Base-by-base conservation (phyloP, 257 asterid species). In the Orobanche coerulescens region DNA sequence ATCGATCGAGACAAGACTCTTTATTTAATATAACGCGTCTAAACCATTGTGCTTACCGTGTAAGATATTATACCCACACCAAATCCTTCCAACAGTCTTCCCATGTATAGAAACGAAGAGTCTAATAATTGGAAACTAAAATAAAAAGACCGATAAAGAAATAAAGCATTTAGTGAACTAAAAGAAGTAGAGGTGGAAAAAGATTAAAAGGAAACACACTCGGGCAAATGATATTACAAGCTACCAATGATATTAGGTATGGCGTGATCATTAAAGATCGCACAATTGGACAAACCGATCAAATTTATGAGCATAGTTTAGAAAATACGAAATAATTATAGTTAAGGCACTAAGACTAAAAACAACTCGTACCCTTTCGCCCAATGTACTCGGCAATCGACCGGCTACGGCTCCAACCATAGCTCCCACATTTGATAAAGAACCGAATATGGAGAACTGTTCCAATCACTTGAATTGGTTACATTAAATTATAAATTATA, bases 351-450 rank as follows among this genome's bases (percentile, higher is more conserved):
- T n/a, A n/a, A n/a, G n/a, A n/a, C n/a, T n/a, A 58, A 36, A 54
- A 42, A 56, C 0, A 47, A 39, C 3, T 6, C 55, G 18, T 82
- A 92, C 96, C 98, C 74, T 92, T 92, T 66, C 98, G 73, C 24
- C 98, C 98, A 39, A 88, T 81, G 70, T 92, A 88, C 80, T 92
- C 98, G 4, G 98, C 94, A 66, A 92, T 88, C 65, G 98, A 69
- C 96, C 98, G 46, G 96, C 82, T 69, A 92, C 82, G 61, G 98
- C 98, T 71, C 98, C 98, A 58, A 88, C 96, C 98, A 92, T 88
- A 50, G 98, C 96, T 26, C 98, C 98, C 63, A 86, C 98, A 59
- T 92, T 92, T 1, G 95, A 79, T 24, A 92, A 76, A 44, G 98
- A 92, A 66, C 98, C 98, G 44, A 92, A 92, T 23, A 84, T 61